A percentile compares a stretch with the other conserved stretches of the same genome.
Evolutionary conservation across 116 monocot species (phyloP).

Genomic region (Trichopus zeylanicus): DNA sequence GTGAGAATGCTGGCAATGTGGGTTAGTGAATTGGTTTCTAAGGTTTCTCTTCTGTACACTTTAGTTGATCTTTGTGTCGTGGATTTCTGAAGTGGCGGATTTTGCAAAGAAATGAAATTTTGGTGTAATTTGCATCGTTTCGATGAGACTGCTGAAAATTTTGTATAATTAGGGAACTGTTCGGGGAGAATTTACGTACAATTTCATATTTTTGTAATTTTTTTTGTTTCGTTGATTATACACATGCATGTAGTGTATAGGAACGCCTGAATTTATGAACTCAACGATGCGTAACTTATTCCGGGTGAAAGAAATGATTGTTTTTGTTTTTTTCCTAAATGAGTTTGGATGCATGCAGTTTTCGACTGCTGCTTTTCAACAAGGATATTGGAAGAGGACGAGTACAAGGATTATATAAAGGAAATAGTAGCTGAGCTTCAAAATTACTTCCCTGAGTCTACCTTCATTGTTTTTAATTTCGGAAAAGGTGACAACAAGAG

Average conservation of each 20-base stretch:
- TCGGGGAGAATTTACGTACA: no score
- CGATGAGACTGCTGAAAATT: no score
- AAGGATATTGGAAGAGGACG: conserved; percentile 24
- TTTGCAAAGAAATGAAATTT: no score
- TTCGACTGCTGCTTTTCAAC: conserved; percentile 55
- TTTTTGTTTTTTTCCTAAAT: background rate
- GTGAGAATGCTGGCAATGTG: background rate
- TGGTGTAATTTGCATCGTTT: no score
- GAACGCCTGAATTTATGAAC: background rate
- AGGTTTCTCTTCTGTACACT: no score
- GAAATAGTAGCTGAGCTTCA: conserved; percentile 33
- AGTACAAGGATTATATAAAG: conserved; percentile 37
- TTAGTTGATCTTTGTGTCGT: no score
- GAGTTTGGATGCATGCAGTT: conserved; percentile 24
- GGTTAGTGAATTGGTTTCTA: no score
- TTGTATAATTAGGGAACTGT: no score
- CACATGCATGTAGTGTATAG: no score
- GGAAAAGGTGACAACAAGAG: conserved; percentile 21
- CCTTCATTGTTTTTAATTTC: conserved; percentile 52
- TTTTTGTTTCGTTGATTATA: no score
- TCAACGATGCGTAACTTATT: background rate
- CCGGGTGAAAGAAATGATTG: background rate
- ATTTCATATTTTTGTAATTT: no score
- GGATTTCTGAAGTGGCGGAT: no score
- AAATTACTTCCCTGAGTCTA: conserved; percentile 37